phyloP scores from a whole-genome alignment of 164 flowering plant species.

The Umbellularia californica region DNA sequence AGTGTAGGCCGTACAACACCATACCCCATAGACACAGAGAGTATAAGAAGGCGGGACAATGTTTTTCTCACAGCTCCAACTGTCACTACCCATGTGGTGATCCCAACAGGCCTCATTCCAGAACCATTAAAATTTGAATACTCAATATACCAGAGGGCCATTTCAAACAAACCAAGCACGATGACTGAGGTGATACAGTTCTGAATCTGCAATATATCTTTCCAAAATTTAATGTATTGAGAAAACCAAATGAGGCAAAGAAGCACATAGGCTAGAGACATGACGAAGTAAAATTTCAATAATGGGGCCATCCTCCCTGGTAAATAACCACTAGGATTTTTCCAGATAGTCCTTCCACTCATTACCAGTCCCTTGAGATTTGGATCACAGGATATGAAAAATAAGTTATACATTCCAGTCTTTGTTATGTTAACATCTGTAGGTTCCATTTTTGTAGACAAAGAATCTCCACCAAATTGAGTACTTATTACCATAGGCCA shows the following conservation, averaged over 20 bases:
- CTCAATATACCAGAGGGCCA: constrained; percentile 86
- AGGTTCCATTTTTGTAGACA: constrained; percentile 40
- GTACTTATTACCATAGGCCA: constrained; percentile 72
- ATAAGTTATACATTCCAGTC: constrained; percentile 92
- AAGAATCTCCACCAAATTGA: constrained; percentile 45
- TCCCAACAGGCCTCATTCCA: constrained; percentile 71
- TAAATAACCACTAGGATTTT: constrained; percentile 83
- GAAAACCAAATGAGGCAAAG: constrained; percentile 63
- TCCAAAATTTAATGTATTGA: constrained; percentile 78
- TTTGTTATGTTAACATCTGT: constrained; percentile 49
- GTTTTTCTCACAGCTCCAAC: constrained; percentile 87
- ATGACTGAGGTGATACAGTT: constrained; percentile 74
- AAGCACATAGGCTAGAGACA: constrained; percentile 67
- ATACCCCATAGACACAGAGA: constrained; percentile 86
- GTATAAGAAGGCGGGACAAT: constrained; percentile 75
- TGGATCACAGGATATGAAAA: constrained; percentile 88
- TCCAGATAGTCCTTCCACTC: constrained; percentile 89
- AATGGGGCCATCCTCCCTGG: constrained; percentile 95
- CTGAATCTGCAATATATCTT: constrained; percentile 79
- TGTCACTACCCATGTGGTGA: constrained; percentile 92
- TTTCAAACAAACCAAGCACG: constrained; percentile 80
- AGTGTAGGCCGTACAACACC: constrained; percentile 96
- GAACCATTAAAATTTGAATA: constrained; percentile 64
- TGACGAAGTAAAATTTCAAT: constrained; percentile 65
- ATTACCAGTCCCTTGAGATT: constrained; percentile 64